Base-by-base conservation (phyloP, 176 grass and related monocot genomes). In the Dactylis glomerata region DNA sequence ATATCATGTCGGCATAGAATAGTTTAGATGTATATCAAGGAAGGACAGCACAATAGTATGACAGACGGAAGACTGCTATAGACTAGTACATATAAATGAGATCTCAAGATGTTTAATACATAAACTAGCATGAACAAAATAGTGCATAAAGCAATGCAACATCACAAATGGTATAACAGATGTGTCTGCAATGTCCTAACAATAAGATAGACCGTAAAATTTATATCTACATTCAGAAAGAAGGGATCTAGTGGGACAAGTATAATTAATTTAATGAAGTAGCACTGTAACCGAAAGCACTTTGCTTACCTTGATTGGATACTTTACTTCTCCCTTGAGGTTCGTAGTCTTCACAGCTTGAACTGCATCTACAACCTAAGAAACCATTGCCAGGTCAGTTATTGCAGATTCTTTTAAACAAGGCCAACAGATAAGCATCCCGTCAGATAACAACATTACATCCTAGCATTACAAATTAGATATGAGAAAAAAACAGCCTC, bases 271-370 rank as follows among this genome's bases (percentile, higher is more conserved):
- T 46, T 67, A n/a, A 28, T 49, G 19, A 15, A 63, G 10, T 41
- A 42, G 40, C 9, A 12, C 33, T 73, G 47, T 22, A 73, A 86
- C 11, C 27, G 67, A 65, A 27, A 73, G 22, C 30, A 20, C 44
- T 68, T 68, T 23, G 81, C 87, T 81, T 41, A 95, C 93, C 93
- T 99, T 99, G 66, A 99, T 94, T 61, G 96, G 96, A 85, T 99
- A 99, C 88, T 91, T 99, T 41, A 91, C 81, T 85, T 96, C 96
- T 36, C 93, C 93, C 79, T 81, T 94, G 19, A 86, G 27, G 49
- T 95, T 99, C 80, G 91, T 99, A 83, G 78, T 96, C 86, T 96
- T 99, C 33, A 99, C 91, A 85, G 87, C 77, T 89, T 89, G 96
- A 87, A 99, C 91, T 75, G 96, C 96, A 30, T 99, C 93, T 15